Evolutionary conservation across 2,329 filamentous ascomycete genomes (phyloP), one percentile per base, ranked within the genome.

Genomic region (Penicillium psychrosexuale): DNA sequence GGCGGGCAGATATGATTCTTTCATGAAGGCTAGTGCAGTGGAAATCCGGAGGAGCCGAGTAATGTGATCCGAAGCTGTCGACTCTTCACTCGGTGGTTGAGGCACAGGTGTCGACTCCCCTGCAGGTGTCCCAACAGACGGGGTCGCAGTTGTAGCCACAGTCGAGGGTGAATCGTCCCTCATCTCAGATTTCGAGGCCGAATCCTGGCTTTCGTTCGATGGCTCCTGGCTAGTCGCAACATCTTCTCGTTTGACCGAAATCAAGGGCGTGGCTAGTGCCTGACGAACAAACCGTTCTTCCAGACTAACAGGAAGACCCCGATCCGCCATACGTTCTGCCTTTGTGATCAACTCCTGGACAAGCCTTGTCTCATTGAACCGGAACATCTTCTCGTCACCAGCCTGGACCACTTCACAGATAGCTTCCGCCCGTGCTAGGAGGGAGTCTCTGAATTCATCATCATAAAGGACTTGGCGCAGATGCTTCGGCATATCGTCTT

Each of bases 361-460:
- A 0, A 97, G 80, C 68, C 91, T 96, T 12, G 79, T 75, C 65
- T 89, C 82, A 63, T 81, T 94, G 24, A 96, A 76, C 12, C 91
- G 84, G 72, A 89, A 96, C 89, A 97, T 91, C 51, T 77, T 84
- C 71, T 97, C 91, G 57, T 90, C 89, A 13, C 88, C 90, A 0
- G 89, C 89, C 33, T 94, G 88, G 11, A 95, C 88, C 0, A 82
- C 87, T 65, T 97, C 91, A 73, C 92, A 96, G 5, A 94, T 80
- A 1, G 77, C 80, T 1, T 78, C 80, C 76, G 96, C 86, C 34
- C 90, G 82, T 11, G 78, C 73, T 66, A 89, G 84, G 0, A 95
- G 70, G 31, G 80, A 74, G 2, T 43, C 43, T 61, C 70, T 57
- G 77, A 80, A 66, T 2, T 59, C 50, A 5, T 71, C 68, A 50